Evolutionary conservation across 768 basidiomycete genomes (phyloP).

Genomic region (Cyclocybe aegerita): DNA sequence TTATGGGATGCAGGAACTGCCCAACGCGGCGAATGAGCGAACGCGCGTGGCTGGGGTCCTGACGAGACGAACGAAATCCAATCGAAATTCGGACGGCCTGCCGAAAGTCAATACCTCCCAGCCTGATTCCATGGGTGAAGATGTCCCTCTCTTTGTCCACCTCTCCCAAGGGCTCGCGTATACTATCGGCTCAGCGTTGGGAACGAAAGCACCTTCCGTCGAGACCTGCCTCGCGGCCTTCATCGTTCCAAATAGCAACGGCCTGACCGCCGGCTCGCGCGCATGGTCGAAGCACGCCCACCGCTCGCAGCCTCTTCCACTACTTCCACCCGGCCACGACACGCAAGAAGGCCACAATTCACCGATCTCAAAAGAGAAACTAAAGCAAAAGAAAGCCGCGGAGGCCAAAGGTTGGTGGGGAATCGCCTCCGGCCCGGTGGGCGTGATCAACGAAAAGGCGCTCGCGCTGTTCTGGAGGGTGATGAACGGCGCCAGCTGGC

Average conservation of each 20-base stretch:
- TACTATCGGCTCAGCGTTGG: conserved; percentile 59
- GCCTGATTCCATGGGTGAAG: conserved; percentile 14
- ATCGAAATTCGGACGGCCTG: not conserved
- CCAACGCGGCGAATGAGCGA: conserved; percentile 37
- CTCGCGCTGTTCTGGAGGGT: conserved; percentile 52
- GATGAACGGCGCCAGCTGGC: conserved; percentile 53
- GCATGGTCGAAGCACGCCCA: conserved; percentile 71
- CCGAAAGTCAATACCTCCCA: not conserved
- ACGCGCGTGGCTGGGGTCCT: conserved; percentile 26
- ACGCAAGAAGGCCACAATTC: too few species aligned
- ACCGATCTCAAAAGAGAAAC: not conserved
- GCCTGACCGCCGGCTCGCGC: conserved; percentile 56
- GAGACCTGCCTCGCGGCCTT: conserved; percentile 55
- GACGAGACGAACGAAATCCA: not conserved
- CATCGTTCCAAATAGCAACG: conserved; percentile 44
- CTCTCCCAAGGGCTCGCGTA: conserved; percentile 54
- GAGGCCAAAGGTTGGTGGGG: conserved; percentile 57
- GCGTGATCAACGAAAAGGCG: conserved; percentile 51
- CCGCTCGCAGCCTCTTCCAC: conserved; percentile 36
- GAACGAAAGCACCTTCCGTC: conserved; percentile 44
- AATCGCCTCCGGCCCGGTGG: conserved; percentile 49
- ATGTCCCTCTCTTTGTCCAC: conserved; percentile 38
- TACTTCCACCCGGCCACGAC: not conserved
- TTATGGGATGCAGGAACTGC: conserved; percentile 42
- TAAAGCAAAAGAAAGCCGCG: conserved; percentile 11